Conservation (phyloP, 768 basidiomycete genomes). For the Hygrocybe coccinea region DNA sequence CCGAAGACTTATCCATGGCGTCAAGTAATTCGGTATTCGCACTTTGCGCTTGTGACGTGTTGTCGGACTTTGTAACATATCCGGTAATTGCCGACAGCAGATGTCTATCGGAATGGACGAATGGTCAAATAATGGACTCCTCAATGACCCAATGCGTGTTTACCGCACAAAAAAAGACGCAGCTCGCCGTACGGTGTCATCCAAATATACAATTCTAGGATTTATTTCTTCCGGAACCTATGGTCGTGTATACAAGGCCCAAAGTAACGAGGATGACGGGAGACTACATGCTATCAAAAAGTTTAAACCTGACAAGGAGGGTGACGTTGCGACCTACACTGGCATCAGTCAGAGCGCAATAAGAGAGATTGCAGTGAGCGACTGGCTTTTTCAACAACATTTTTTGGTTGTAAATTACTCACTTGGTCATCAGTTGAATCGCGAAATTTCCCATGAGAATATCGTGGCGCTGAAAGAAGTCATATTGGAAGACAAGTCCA, state of each 20-base stretch:
- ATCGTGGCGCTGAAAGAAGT: conserved; percentile 89
- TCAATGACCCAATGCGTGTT: conserved; percentile 79
- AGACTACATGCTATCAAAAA: conserved; percentile 95
- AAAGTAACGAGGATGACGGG: conserved; percentile 64
- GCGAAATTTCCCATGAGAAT: conserved; percentile 88
- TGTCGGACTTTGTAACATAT: too few relatives aligned
- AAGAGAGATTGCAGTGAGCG: conserved; percentile 86
- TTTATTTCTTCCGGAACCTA: conserved; percentile 99
- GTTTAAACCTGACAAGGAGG: conserved; percentile 99
- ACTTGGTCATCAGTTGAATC: conserved; percentile 59
- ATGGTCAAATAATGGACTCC: conserved; percentile 38
- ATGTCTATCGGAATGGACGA: conserved; percentile 26
- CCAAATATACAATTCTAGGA: conserved; percentile 88
- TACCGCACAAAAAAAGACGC: conserved; percentile 79
- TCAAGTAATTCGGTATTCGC: conserved; percentile 9
- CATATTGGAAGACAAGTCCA: conserved; percentile 95
- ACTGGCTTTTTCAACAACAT: neutral
- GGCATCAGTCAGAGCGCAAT: conserved; percentile 98
- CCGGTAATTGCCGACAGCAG: neutral
- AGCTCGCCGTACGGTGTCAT: conserved; percentile 58
- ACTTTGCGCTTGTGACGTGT: neutral
- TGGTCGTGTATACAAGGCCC: conserved; percentile 97
- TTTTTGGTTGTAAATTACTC: neutral
- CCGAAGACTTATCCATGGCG: conserved; percentile 36
- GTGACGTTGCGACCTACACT: conserved; percentile 91